A percentile compares a stretch with the other conserved stretches of the same genome.
These are phyloP conservation scores for Eragrostis curvula DNA, from an alignment of 176 grass and related monocot species.

Conservation along the genomic window DNA sequence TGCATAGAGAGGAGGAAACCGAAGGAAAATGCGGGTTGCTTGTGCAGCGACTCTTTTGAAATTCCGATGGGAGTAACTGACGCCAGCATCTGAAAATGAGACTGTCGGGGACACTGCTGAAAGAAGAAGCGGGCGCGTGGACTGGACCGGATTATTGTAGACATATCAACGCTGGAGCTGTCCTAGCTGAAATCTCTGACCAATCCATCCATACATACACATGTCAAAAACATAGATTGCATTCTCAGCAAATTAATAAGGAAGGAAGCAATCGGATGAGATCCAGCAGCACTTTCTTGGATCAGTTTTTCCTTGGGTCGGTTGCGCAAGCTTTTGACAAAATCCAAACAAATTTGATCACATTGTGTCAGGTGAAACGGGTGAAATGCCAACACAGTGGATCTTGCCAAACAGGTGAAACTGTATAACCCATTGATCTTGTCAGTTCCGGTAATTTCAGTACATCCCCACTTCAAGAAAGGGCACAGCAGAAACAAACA, in stretches of 20 bases:
- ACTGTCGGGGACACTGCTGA: neutral
- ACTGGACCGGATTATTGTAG: neutral
- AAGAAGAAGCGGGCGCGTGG: neutral
- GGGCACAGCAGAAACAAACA: neutral
- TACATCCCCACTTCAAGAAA: slow-evolving; percentile 13
- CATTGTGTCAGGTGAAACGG: too few relatives aligned
- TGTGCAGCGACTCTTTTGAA: neutral
- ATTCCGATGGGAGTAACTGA: neutral
- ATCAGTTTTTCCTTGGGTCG: too few relatives aligned
- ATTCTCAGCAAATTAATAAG: neutral
- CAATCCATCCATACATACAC: too few relatives aligned
- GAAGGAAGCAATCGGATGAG: neutral
- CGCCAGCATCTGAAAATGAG: neutral
- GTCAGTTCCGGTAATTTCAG: slow-evolving; percentile 27
- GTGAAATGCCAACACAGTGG: too few relatives aligned
- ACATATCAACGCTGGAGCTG: neutral
- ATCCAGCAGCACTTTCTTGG: too few relatives aligned
- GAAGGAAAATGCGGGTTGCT: neutral
- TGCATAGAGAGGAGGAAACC: neutral
- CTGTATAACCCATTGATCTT: neutral
- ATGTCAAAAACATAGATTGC: neutral
- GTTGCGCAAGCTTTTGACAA: too few relatives aligned
- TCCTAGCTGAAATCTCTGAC: slow-evolving; percentile 16
- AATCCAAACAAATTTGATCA: too few relatives aligned
- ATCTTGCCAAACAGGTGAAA: neutral